Evolutionary conservation across 306 rosid genomes (phyloP), one percentile per base, ranked within the genome.

Genomic region (Acacia acuminata): DNA sequence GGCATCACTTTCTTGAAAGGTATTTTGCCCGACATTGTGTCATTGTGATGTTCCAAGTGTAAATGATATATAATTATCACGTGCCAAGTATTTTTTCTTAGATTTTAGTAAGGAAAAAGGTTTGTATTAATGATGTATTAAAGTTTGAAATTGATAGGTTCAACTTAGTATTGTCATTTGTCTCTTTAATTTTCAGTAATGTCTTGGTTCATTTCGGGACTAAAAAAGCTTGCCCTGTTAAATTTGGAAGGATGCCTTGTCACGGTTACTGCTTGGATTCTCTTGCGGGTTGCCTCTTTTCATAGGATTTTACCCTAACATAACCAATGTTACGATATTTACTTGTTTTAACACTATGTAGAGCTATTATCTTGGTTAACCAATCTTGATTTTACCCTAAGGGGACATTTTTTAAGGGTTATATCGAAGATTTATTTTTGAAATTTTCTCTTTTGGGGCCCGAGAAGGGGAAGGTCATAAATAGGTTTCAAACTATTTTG

Each of bases 161-260:
- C 53, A 75, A 79, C 70, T 70, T 63, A 16, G 51, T 65, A 17
- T 19, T 67, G 66, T 73, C 68, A 63, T 63, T 40, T 71, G n/a
- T 22, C 20, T 64, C 69, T 24, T 74, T 74, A 12, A 22, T 32
- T 81, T 76, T 81, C 81, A 63, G 71, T 50, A 25, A 53, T 71
- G 72, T 78, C 20, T 82, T 72, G 71, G 40, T 76, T 74, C 84
- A 51, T 89, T 86, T 74, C 89, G n/a, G 93, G 99, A 97, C 78
- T 89, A n/a, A 93, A 72, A 81, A 90, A 92, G 76, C 97, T 96
- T 70, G 80, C 89, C 81, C 79, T 93, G 75, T 80, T 96, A 84
- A 96, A 96, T 83, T 85, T 96, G 88, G 99, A 96, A 86, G 98
- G 99, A 73, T 93, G 98, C 87, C 92, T 76, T 20, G 94, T 96